Base-by-base conservation (phyloP, 345 rosid genomes). In the Pseudoturritis turrita region DNA sequence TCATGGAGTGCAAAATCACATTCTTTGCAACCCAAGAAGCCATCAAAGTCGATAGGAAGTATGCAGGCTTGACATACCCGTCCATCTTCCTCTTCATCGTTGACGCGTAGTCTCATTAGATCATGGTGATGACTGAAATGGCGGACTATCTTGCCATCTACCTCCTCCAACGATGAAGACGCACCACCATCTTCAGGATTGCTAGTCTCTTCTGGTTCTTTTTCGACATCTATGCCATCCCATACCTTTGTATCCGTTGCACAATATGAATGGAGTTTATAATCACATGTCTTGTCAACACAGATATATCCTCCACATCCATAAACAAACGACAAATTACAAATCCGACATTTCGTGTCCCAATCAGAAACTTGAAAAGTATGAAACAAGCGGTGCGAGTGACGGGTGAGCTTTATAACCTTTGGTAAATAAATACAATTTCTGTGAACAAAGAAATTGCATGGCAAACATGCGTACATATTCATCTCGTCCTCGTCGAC, bases 191-290 rank as follows among this genome's bases (percentile, higher is more conserved):
- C 19, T 54, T 69, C 37, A n/a, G n/a, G n/a, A n/a, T n/a, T n/a
- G n/a, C n/a, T n/a, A n/a, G n/a, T n/a, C n/a, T n/a, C n/a, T 25
- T 57, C 26, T n/a, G 46, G 8, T 46, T 45, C 65, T 57, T 11
- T 37, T 36, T 33, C 18, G 9, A 69, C 19, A 7, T 69, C 65
- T 43, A 11, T 69, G 10, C 73, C 73, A 33, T 57, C 65, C 73
- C 65, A 69, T 2, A 7, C 6, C 0, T 31, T 10, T 1, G 0
- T 15, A 3, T 0, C 0, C 7, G 22, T 26, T 2, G 36, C 36
- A 31, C 68, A 63, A 18, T 5, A 3, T 33, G 37, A 33, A 21
- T 69, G 73, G n/a, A 33, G 6, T 14, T 17, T 17, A 10, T 28
- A 28, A 28, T 28, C 15, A 62, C 67, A 62, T 18, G 25, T 14